These are phyloP conservation scores for Waltergamsia citrina DNA, from an alignment of 2,329 filamentous ascomycete genomes.

Conservation along the genomic window DNA sequence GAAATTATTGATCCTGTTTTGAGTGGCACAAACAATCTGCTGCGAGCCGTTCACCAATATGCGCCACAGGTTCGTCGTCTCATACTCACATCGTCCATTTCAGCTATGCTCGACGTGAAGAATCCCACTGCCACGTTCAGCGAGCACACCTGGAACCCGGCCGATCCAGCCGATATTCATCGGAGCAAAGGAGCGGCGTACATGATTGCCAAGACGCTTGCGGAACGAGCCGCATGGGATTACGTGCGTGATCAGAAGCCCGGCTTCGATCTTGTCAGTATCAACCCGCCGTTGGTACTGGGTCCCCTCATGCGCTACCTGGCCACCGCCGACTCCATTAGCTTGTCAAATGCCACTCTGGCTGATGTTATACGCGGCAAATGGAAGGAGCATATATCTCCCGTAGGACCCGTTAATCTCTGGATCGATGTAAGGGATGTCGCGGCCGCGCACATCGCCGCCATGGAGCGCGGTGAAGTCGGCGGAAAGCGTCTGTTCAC, in stretches of 20 bases:
- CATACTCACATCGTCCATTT: conserved; percentile 58
- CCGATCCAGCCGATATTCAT: conserved; percentile 39
- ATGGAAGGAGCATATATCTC: conserved; percentile 34
- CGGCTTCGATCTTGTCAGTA: conserved; percentile 30
- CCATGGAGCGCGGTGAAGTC: conserved; percentile 36
- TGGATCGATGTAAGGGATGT: conserved; percentile 50
- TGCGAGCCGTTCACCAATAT: conserved; percentile 17
- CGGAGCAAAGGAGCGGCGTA: too few relatives aligned
- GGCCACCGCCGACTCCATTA: conserved; percentile 20
- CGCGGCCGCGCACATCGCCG: conserved; percentile 41
- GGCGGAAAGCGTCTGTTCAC: conserved; percentile 42
- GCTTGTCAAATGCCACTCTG: conserved; percentile 36
- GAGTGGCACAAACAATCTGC: conserved; percentile 29
- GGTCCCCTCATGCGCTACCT: conserved; percentile 32
- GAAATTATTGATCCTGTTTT: conserved; percentile 34
- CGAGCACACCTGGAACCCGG: conserved; percentile 46
- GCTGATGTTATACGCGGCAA: conserved; percentile 40
- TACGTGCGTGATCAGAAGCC: conserved; percentile 14
- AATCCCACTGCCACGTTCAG: conserved; percentile 41
- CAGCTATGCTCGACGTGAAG: conserved; percentile 40
- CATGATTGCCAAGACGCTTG: conserved; percentile 22
- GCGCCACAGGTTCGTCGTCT: conserved; percentile 14
- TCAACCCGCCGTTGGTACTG: conserved; percentile 35
- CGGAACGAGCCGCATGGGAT: conserved; percentile 22
- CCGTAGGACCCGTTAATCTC: conserved; percentile 27